Base-by-base conservation (phyloP, 1,284 basidiomycete genomes). In the Ustilago xerochloae region DNA sequence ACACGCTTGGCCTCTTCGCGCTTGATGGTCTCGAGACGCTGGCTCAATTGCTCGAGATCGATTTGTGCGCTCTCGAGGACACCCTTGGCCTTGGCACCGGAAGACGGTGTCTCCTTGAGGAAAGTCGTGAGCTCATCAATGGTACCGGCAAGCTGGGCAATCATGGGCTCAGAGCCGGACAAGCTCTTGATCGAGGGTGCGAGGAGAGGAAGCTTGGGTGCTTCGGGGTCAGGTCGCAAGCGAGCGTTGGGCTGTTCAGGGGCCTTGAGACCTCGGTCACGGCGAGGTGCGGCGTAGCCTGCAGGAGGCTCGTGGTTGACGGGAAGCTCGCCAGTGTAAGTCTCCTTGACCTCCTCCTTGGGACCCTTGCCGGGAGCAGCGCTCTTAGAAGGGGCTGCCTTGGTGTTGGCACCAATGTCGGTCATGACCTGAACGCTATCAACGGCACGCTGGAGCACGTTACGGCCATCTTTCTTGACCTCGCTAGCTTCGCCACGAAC, bases 61-160 rank as follows among this genome's bases (percentile, higher is more conserved):
- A 85, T 85, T 86, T 93, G 91, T 32, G 84, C 86, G 53, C 78
- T 82, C 70, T 88, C 84, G 57, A 83, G 71, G 46, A 82, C 79
- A 89, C 91, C 78, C 91, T 77, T 58, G 67, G 90, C 57, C 87
- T 91, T 78, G 91, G 91, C 72, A 28, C 79, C 66, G 15, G 74
- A 77, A 6, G 75, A 74, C n/a, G 81, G 82, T 2, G 80, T 70
- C 49, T 83, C 81, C 18, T 74, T 89, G 38, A 97, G 87, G 86
- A 92, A 95, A 12, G 90, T 89, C 18, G 94, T 91, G 52, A 99
- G 91, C 82, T 91, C 90, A 86, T 98, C 96, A 79, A 99, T 98
- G 43, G 94, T 96, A 13, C 90, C 89, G 4, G 95, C 96, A 16
- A 99, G 90, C 84, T 97, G 93, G 1, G 90, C 88, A 68, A 99